These are phyloP conservation scores for Silene conica DNA, from an alignment of 148 eudicot genomes.

Conservation along the genomic window DNA sequence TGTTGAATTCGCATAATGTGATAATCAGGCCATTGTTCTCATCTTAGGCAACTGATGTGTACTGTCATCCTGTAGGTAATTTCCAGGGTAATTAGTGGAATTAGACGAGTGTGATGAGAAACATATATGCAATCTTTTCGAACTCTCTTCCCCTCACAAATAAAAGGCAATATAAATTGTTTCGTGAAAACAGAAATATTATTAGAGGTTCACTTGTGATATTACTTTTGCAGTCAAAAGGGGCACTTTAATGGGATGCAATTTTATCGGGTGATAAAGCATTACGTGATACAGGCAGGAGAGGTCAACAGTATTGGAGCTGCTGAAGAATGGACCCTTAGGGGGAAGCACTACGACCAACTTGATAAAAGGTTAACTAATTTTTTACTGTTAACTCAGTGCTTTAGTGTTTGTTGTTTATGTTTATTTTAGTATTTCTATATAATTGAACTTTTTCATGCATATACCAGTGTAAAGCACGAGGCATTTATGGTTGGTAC, in stretches of 20 bases:
- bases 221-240: constrained; percentile 55
- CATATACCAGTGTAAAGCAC: constrained; percentile 70
- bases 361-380: constrained; percentile 68
- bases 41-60: not conserved
- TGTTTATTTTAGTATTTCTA: constrained; percentile 7
- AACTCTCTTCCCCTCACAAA: not conserved
- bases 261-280: constrained; percentile 79
- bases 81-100: not conserved
- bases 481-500: constrained; percentile 98
- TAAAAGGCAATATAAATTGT: not conserved
- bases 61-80: not conserved
- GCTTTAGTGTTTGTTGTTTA: not conserved
- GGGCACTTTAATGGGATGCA: constrained; percentile 91
- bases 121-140: not conserved
- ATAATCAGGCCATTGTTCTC: not conserved
- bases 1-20: not conserved
- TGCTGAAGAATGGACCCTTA: constrained; percentile 78
- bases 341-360: constrained; percentile 69
- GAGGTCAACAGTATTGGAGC: constrained; percentile 52
- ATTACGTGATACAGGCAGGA: constrained; percentile 90
- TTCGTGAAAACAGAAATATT: not conserved
- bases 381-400: not conserved
- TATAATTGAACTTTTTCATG: constrained; percentile 6
- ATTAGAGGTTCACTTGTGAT: not conserved
- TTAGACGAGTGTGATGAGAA: not conserved